Base-by-base conservation (phyloP, 2,329 filamentous ascomycete species). In the Fusarium sp. region DNA sequence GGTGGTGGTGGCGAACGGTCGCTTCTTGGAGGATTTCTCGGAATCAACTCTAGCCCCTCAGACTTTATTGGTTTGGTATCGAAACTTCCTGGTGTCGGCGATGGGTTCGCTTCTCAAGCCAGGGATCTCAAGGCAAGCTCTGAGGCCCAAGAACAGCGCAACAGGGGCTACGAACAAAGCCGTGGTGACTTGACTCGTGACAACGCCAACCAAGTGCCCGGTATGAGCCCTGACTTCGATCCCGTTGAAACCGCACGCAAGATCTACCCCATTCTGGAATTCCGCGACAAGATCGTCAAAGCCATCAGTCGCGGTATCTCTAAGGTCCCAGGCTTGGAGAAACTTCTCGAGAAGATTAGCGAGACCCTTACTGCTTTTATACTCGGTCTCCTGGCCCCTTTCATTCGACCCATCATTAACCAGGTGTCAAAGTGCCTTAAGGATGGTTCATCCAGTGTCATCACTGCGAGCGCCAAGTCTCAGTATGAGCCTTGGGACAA, bases 261-360 rank as follows among this genome's bases (percentile, higher is more conserved):
- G 80, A 97, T 99, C 69, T 98, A 98, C 75, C 96, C 96, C 1
- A 97, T 99, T 62, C 86, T 99, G 0, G 87, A 92, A 62, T 99
- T 98, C 83, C 88, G 95, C 62, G 96, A 99, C 82, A 96, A 91
- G 75, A 94, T 99, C 55, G 94, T 97, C 50, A 93, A 93, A 71
- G 87, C 90, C 40, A 94, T 99, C 78, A 93, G 89, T 75, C 87
- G 89, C 39, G 91, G 94, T 52, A 93, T 98, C 70, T 89, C 94
- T 73, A 97, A 96, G 82, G 91, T 99, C 39, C 96, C 96, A 0
- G 95, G 95, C 1, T 84, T 99, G 6, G 93, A 97, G 79, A 86
- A 90, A 64, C 83, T 97, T n/a, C 89, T 98, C 22, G 95, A 98
- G 68, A 95, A 93, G 73, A 97, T 99, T 73, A 93, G 92, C 56